Evolutionary conservation across 2,329 filamentous ascomycete species (phyloP), one percentile per base, ranked within the genome.

Genomic region (Xylaria polymorpha): DNA sequence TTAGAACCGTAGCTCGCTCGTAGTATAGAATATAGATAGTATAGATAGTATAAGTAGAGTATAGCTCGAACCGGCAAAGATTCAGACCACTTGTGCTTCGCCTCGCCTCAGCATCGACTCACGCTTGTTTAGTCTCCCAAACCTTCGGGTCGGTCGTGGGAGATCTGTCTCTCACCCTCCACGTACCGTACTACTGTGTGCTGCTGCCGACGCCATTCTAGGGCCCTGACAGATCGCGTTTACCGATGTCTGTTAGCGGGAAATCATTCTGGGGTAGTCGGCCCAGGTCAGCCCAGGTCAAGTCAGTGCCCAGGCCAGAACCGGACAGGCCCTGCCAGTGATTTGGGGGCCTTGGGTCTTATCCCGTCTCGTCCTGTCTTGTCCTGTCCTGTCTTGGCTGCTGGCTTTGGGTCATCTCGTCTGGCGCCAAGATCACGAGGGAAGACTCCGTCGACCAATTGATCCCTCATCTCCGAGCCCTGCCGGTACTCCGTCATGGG

Each of bases 221-320:
- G 73, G 72, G 73, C 77, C 75, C 73, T 77, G 76, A 77, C 76
- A 79, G 76, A 78, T 78, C 75, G 72, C 73, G 61, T 70, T 70
- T 72, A 68, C 61, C 68, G 68, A 72, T 67, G 44, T 44, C 58
- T 50, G 67, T 77, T 79, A 78, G 77, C 74, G 77, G 77, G 72
- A 76, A 78, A 79, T 79, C 77, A 74, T 75, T 79, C 77, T 76
- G 77, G 77, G 77, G 77, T 78, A 78, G 73, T 73, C 73, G 70
- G 68, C n/a, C 70, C 55, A 25, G 50, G 8, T n/a, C 32, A 39
- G 51, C 20, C 71, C 43, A 25, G 61, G 35, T 22, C 37, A 50
- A 29, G 51, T 37, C 41, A 41, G 43, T 58, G 29, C 66, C 62
- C 63, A 58, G 63, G 44, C 67, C 39, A 62, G 57, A 68, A 61